Evolutionary conservation across 1,284 basidiomycete genomes (phyloP).

Genomic region (Ustilago tritici): DNA sequence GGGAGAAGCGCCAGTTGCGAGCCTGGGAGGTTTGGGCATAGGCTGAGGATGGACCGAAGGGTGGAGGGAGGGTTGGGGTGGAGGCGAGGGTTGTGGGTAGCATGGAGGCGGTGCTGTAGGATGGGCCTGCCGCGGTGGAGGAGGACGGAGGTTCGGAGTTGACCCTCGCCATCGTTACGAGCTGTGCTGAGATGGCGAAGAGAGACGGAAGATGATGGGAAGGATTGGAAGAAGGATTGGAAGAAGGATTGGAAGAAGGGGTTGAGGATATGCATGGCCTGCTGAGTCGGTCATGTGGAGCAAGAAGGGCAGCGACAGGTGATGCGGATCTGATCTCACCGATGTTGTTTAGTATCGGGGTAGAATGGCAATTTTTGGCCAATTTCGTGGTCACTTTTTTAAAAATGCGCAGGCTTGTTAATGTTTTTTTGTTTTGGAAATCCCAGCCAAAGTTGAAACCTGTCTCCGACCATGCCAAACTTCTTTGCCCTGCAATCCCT

Average conservation of each 20-base stretch:
- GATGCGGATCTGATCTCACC: not conserved
- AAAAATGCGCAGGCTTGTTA: no score
- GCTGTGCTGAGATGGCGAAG: not conserved
- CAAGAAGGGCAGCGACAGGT: conserved; percentile 1
- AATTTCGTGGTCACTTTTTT: not conserved
- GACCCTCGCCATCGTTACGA: conserved; percentile 12
- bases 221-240: not conserved
- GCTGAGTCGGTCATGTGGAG: not conserved
- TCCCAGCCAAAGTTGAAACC: no score
- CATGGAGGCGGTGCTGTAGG: conserved; percentile 30
- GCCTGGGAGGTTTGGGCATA: conserved; percentile 63
- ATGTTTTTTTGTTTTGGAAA: not conserved
- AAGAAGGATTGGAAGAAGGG: not conserved
- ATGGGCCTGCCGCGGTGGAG: not conserved
- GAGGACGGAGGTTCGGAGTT: not conserved
- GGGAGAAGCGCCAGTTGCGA: conserved; percentile 62
- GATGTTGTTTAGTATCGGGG: not conserved
- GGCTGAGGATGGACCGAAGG: conserved; percentile 42
- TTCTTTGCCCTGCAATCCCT: no score
- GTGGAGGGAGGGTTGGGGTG: conserved; percentile 37
- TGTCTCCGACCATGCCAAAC: no score
- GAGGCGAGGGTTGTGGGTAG: conserved; percentile 30
- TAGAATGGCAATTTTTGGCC: not conserved
- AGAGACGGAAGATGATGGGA: not conserved
- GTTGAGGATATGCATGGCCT: not conserved